Percentiles rank a stretch among this genome's conserved stretches.
phyloP scores from a whole-genome alignment of 2,329 filamentous ascomycete species.

The Gliomastix tumulicola region DNA sequence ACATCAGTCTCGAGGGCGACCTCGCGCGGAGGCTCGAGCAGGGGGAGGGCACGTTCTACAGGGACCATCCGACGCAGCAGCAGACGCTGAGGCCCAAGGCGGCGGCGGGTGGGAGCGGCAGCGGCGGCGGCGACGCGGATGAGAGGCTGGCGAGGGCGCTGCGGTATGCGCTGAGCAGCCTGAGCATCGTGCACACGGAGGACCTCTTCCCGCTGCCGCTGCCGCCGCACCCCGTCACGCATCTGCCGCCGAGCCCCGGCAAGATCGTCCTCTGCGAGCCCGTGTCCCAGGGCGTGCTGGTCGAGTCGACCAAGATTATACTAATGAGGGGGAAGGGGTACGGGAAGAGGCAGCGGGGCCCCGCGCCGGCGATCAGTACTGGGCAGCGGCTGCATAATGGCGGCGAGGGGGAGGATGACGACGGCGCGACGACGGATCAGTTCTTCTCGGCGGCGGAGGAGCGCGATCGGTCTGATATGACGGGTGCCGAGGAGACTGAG shows the following conservation, averaged over 20 bases:
- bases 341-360: constrained; percentile 38
- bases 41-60: constrained; percentile 75
- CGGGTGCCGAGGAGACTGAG: constrained; percentile 51
- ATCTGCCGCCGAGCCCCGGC: constrained; percentile 75
- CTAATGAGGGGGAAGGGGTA: constrained; percentile 59
- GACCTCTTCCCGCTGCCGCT: constrained; percentile 74
- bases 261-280: constrained; percentile 92
- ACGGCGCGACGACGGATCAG: constrained; percentile 82
- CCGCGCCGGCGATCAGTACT: constrained; percentile 34
- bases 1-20: constrained; percentile 77
- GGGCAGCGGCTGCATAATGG: constrained; percentile 8
- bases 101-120: constrained; percentile 27
- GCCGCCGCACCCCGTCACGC: constrained; percentile 78
- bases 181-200: constrained; percentile 75
- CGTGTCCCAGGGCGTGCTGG: constrained; percentile 78
- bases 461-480: constrained; percentile 50
- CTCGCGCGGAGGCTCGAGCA: constrained; percentile 74
- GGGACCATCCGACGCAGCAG: constrained; percentile 48
- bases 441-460: constrained; percentile 93
- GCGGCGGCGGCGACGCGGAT: constrained; percentile 31
- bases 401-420: constrained; percentile 50
- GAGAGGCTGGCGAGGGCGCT: constrained; percentile 60
- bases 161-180: constrained; percentile 63
- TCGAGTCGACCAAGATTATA: constrained; percentile 75
- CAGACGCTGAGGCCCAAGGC: too few relatives aligned